Conservation (phyloP, 148 eudicot genomes). For the Rhododendron molle region DNA sequence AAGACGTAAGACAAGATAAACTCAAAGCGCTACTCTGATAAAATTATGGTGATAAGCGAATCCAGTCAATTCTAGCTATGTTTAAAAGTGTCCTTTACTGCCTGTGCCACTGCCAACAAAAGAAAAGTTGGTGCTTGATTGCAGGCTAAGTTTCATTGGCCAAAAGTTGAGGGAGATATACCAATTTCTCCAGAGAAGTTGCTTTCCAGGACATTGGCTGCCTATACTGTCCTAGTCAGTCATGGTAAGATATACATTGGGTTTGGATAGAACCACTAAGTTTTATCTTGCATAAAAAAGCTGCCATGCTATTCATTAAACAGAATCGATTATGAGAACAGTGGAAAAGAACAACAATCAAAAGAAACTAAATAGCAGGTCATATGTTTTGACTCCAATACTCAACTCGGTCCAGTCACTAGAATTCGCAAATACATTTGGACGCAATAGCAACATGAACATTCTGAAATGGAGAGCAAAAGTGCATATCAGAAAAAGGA, state of each 20-base stretch:
- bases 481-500: not conserved
- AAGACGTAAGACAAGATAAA: not conserved
- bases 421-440: not conserved
- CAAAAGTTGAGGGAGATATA: not conserved
- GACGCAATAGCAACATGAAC: not conserved
- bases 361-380: not conserved
- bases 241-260: not conserved
- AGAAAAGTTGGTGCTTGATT: not conserved
- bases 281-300: not conserved
- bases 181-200: not conserved
- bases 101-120: not conserved
- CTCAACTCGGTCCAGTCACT: not conserved
- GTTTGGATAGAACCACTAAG: not conserved
- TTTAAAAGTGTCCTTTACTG: not conserved
- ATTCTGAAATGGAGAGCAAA: not conserved
- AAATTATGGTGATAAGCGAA: not conserved
- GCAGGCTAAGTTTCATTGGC: not conserved
- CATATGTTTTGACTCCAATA: not conserved
- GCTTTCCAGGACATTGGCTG: not conserved
- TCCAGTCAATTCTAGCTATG: not conserved
- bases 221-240: not conserved
- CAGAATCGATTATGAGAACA: not conserved
- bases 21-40: not conserved
- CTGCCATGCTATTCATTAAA: too few species aligned
- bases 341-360: not conserved